Conservation (phyloP, 2,329 filamentous ascomycete genomes). For the Xylaria polymorpha region DNA sequence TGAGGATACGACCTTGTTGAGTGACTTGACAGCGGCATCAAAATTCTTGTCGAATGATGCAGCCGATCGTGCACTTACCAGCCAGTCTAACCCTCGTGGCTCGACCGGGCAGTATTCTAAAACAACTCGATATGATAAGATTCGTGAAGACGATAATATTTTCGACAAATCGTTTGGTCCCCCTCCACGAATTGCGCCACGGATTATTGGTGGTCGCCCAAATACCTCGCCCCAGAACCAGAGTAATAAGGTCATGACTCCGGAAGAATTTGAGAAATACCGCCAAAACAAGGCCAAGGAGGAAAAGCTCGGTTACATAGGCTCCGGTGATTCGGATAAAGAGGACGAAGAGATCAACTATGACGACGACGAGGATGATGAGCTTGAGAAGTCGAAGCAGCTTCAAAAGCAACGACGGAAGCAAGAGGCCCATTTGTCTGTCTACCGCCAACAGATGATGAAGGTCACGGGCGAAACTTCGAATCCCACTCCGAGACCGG, state of each 20-base stretch:
- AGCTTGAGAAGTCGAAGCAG: slow-evolving; percentile 78
- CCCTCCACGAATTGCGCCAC: slow-evolving; percentile 53
- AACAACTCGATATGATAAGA: slow-evolving; percentile 48
- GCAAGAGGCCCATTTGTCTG: slow-evolving; percentile 89
- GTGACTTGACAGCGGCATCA: slow-evolving; percentile 63
- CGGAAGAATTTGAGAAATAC: slow-evolving; percentile 86
- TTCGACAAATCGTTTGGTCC: slow-evolving; percentile 62
- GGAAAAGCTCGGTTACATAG: slow-evolving; percentile 56
- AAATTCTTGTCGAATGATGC: slow-evolving; percentile 55
- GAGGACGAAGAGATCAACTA: slow-evolving; percentile 59
- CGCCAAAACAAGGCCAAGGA: slow-evolving; percentile 78
- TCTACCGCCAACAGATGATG: slow-evolving; percentile 96
- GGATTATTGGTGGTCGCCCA: slow-evolving; percentile 50
- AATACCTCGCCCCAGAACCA: slow-evolving; percentile 61
- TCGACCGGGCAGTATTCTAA: slow-evolving; percentile 50
- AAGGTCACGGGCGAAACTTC: slow-evolving; percentile 85
- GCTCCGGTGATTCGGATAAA: slow-evolving; percentile 56
- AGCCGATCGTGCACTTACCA: slow-evolving; percentile 20
- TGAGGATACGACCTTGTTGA: slow-evolving; percentile 65
- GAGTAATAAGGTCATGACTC: slow-evolving; percentile 87
- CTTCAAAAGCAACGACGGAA: slow-evolving; percentile 82
- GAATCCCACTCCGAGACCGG: slow-evolving; percentile 62
- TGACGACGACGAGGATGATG: slow-evolving; percentile 77
- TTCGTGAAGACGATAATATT: slow-evolving; percentile 64
- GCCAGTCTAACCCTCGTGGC: slow-evolving; percentile 42